Percentiles rank a stretch among this genome's conserved stretches.
Evolutionary conservation across 345 rosid genomes (phyloP).

Genomic region (Eucalyptus tenuipes): DNA sequence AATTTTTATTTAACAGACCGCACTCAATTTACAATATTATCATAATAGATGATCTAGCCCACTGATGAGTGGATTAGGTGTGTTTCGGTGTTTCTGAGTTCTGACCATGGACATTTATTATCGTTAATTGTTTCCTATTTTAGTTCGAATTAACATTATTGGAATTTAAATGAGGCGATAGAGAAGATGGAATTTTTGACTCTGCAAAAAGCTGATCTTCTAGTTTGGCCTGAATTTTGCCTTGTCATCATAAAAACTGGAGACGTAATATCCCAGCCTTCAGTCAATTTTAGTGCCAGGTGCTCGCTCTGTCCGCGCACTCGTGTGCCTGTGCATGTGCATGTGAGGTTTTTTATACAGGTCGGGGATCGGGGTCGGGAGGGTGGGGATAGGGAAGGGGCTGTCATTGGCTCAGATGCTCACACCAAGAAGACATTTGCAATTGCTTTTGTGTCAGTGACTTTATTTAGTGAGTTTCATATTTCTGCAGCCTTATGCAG

Average conservation of each 20-base stretch:
- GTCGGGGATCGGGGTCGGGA: not conserved
- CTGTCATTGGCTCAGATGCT: not conserved
- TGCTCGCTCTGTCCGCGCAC: not conserved
- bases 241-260: not conserved
- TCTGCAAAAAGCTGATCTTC: not conserved
- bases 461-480: conserved; percentile 42
- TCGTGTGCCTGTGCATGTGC: not conserved
- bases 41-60: not conserved
- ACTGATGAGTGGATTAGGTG: not conserved
- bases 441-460: conserved; percentile 9
- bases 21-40: not conserved
- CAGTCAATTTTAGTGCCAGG: not conserved
- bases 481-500: conserved; percentile 96
- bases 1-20: not conserved
- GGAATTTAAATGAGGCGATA: not conserved
- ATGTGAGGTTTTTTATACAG: not conserved
- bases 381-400: not conserved
- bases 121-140: not conserved
- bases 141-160: not conserved
- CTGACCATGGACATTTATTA: not conserved
- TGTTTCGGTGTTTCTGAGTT: not conserved
- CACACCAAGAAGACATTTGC: not conserved
- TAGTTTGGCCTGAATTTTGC: not conserved
- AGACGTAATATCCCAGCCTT: not conserved
- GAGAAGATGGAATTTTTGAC: not conserved